Evolutionary conservation across 176 grass and related monocot species (phyloP), one percentile per base, ranked within the genome.

Genomic region (Pharus latifolius): DNA sequence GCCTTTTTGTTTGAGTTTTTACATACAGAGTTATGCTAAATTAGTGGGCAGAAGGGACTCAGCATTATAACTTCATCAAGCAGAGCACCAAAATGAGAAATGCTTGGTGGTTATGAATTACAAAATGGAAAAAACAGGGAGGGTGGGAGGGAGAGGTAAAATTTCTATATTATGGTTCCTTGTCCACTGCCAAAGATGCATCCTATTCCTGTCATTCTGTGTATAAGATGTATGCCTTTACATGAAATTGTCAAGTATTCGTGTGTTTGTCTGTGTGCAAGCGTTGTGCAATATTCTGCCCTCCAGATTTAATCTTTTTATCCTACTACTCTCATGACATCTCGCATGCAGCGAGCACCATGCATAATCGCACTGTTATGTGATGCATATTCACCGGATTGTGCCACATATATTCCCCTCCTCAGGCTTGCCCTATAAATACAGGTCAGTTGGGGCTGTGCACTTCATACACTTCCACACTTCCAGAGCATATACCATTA

Each of bases 341-440:
- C 72, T 78, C 60, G 67, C 67, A 55, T 60, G 43, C 33, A 75
- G 44, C 7, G 34, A 46, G 46, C 62, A 76, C 12, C 10, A 64
- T 61, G 46, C 9, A 58, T 70, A 66, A 49, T 10, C 65, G 10
- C 80, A 82, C 87, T 82, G 50, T 64, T 49, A 15, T 67, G 68
- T 40, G 69, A 75, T 76, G 65, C 83, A 79, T 73, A 91, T 91
- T 83, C 78, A 86, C 54, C 60, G 72, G 75, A 60, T 75, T 82
- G 63, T 65, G 74, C 63, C 8, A 58, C 52, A 65, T 76, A 60
- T 67, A 78, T 78, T 90, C 70, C 59, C 17, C 22, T 67, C 61
- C 73, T 56, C 44, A 73, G 48, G 60, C 46, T 83, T 69, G 79
- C 75, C 72, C 75, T 87, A 91, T 87, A 91, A 87, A 87, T 87